phyloP scores from a whole-genome alignment of 257 asterid genomes.

The Asclepias syriaca region DNA sequence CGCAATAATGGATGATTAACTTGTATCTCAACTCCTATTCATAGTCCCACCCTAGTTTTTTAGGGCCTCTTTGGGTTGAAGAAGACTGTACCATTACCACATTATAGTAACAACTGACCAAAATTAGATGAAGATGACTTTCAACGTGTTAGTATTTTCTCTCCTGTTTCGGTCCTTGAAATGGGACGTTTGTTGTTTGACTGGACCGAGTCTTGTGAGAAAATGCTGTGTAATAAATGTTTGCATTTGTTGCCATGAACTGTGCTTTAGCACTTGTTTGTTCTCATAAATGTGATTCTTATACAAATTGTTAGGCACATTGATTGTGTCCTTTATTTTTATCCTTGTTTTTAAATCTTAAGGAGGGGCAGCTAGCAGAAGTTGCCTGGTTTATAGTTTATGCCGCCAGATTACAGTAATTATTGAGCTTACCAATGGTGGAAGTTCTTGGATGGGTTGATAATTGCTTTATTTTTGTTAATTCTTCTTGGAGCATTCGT shows the following conservation, averaged over 20 bases:
- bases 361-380: not conserved
- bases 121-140: not conserved
- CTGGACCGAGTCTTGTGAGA: conserved; percentile 1
- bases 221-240: not conserved
- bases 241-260: not conserved
- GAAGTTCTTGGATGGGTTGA: no score
- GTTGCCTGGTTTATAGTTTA: not conserved
- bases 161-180: not conserved
- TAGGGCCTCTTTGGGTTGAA: conserved; percentile 2
- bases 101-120: not conserved
- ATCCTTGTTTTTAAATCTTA: not conserved
- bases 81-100: not conserved
- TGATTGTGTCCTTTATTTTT: not conserved
- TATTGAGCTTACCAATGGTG: no score
- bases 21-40: not conserved
- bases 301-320: not conserved
- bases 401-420: no score
- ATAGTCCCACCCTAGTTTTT: conserved; percentile 4
- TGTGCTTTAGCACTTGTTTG: conserved; percentile 7
- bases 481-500: no score
- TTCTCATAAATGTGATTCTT: not conserved
- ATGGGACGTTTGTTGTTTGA: not conserved
- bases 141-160: not conserved
- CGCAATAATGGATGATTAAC: not conserved
- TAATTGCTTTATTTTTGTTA: no score